Base-by-base conservation (phyloP, 305 asterid species). In the Solanum hybrid region DNA sequence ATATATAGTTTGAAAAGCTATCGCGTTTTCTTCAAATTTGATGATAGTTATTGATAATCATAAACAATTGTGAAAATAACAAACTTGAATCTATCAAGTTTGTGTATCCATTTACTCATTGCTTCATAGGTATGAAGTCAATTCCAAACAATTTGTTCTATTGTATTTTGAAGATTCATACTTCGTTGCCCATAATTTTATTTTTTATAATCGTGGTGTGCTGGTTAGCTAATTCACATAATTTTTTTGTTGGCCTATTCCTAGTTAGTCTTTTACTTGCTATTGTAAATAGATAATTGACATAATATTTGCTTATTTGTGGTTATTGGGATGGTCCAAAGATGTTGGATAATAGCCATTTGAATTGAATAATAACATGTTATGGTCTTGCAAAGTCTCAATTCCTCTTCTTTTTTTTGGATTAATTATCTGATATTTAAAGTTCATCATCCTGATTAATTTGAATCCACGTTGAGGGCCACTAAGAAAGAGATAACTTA, bases 1-100 rank as follows among this genome's bases (percentile, higher is more conserved):
- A 86, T 91, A 90, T 91, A 93, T 90, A 92, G 87, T 85, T 56
- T 85, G 32, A 13, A 60, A 85, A 32, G 22, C 42, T 56, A 29
- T 85, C 14, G 76, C 12, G n/a, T 85, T 85, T 84, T 56, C 42
- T 56, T 17, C 40, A 84, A 85, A 56, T 56, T 56, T 32, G 10
- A 85, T 56, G 32, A 85, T 51, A 84, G 87, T 45, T 31, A 29
- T 45, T 45, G 73, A 29, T 82, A 45, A 51, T 14, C 64, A 45
- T 14, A 45, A 45, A 84, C 75, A 11, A 51, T 17, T 51, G 19
- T 51, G 87, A 29, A 10, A 51, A 84, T 84, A 84, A 51, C 29
- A 51, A 51, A 22, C 72, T 51, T 84, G 87, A 84, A 51, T 84
- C 87, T 51, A 29, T 84, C 87, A 84, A 84, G 87, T 69, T 84